These are phyloP conservation scores for Solanum megistacrolobum DNA, from an alignment of 257 asterid species.

Conservation along the genomic window DNA sequence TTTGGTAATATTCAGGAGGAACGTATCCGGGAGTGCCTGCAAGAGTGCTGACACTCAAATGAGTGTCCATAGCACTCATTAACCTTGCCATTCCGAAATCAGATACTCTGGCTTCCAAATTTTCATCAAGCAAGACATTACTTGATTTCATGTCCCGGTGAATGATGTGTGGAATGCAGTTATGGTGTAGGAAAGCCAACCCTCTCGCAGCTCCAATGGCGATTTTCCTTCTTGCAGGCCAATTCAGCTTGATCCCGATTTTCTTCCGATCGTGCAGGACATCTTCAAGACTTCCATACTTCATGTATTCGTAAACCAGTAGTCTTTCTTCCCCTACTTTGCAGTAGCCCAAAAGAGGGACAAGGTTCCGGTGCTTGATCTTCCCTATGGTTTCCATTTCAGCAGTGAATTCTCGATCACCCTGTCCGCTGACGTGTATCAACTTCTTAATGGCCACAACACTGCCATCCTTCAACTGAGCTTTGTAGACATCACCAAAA, in stretches of 20 bases:
- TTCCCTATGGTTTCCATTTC: slow-evolving; percentile 98
- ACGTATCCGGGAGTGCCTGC: slow-evolving; percentile 98
- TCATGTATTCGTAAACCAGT: slow-evolving; percentile 91
- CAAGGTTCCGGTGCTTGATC: slow-evolving; percentile 78
- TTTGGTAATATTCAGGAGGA: slow-evolving; percentile 93
- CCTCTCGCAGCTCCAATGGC: slow-evolving; percentile 91
- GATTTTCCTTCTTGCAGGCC: slow-evolving; percentile 70
- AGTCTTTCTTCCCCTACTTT: slow-evolving; percentile 82
- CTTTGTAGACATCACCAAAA: slow-evolving; percentile 88
- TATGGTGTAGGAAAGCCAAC: slow-evolving; percentile 80
- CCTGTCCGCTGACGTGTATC: slow-evolving; percentile 80
- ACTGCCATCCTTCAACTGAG: slow-evolving; percentile 76
- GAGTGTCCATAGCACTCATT: slow-evolving; percentile 88
- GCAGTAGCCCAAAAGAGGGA: slow-evolving; percentile 80
- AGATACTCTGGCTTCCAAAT: slow-evolving; percentile 79
- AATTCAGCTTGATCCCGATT: slow-evolving; percentile 55
- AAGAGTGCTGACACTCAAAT: slow-evolving; percentile 78
- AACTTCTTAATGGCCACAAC: slow-evolving; percentile 83
- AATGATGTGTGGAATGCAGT: slow-evolving; percentile 82
- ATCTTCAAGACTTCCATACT: slow-evolving; percentile 76
- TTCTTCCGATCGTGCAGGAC: slow-evolving; percentile 63
- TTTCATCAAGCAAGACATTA: slow-evolving; percentile 78
- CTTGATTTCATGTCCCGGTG: slow-evolving; percentile 97
- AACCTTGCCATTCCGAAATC: slow-evolving; percentile 96
- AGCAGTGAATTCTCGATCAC: slow-evolving; percentile 84